Percentiles rank a stretch among this genome's conserved stretches.
Conservation (phyloP, 352 stramenopile species). For the Phytopythium oedochilum region DNA sequence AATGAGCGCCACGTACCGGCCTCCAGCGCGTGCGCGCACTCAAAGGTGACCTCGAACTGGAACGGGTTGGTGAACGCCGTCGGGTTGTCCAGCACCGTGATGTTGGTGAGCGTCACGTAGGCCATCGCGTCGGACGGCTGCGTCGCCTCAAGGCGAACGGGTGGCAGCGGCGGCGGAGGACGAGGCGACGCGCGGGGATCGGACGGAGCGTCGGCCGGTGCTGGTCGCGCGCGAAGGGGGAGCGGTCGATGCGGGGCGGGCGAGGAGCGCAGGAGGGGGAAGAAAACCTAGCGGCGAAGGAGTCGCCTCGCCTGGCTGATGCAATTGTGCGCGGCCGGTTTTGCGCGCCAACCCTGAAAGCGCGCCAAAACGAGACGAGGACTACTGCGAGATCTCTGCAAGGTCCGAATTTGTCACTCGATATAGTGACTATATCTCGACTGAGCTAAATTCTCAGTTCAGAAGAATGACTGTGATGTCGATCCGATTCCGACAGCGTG, state of each 20-base stretch:
- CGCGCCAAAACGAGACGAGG: conserved; percentile 12
- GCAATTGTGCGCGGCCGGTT: background rate
- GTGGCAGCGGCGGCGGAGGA: too few relatives aligned
- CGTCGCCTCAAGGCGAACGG: background rate
- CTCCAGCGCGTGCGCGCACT: conserved; percentile 95
- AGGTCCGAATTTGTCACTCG: conserved; percentile 18
- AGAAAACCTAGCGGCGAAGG: too few relatives aligned
- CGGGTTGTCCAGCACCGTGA: conserved; percentile 98
- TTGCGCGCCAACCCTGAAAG: background rate
- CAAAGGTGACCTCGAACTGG: conserved; percentile 99
- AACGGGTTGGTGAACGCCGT: conserved; percentile 97
- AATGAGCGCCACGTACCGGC: conserved; percentile 65
- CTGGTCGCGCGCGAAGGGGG: background rate
- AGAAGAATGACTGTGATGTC: background rate
- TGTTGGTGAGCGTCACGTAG: conserved; percentile 90
- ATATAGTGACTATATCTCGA: background rate
- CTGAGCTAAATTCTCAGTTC: background rate
- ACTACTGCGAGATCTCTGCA: conserved; percentile 3
- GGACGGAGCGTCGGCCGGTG: background rate
- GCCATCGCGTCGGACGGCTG: conserved; percentile 37
- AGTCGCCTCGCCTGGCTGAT: too few relatives aligned
- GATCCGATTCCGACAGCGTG: too few relatives aligned
- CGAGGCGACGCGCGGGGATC: background rate
- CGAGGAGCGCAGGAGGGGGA: background rate
- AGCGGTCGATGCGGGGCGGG: background rate